These are phyloP conservation scores for Naganishia vaughanmartiniae DNA, from an alignment of 768 basidiomycete species.

Conservation along the genomic window DNA sequence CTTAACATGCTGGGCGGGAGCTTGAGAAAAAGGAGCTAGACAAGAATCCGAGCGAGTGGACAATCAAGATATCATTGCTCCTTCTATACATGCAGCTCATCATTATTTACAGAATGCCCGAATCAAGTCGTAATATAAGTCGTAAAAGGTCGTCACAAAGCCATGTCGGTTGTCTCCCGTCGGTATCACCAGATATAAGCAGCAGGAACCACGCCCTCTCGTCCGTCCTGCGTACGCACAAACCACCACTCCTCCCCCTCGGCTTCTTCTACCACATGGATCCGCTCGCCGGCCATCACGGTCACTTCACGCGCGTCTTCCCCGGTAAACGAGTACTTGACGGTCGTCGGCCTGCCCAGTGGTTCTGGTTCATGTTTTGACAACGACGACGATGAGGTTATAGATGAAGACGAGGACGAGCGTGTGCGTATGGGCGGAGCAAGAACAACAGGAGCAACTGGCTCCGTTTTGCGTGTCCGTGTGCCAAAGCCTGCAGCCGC, in stretches of 20 bases:
- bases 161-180: not conserved
- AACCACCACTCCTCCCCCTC: constrained; percentile 84
- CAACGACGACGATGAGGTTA: constrained; percentile 18
- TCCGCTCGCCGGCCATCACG: constrained; percentile 46
- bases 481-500: constrained; percentile 20
- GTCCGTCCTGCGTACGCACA: constrained; percentile 72
- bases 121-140: constrained; percentile 18
- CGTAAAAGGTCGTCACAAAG: constrained; percentile 19
- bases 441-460: constrained; percentile 1
- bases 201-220: constrained; percentile 85
- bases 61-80: too few species aligned
- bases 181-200: constrained; percentile 58
- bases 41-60: too few species aligned
- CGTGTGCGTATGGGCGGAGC: constrained; percentile 7
- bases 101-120: not conserved
- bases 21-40: too few species aligned
- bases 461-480: not conserved
- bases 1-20: too few species aligned
- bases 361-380: constrained; percentile 1
- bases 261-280: constrained; percentile 55
- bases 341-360: constrained; percentile 47
- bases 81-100: not conserved
- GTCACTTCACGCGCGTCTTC: constrained; percentile 50
- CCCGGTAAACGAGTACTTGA: constrained; percentile 48
- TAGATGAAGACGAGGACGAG: constrained; percentile 25